These are phyloP conservation scores for Rhizomucor pusillus DNA, from an alignment of 371 early-diverging fungal species.

Conservation along the genomic window DNA sequence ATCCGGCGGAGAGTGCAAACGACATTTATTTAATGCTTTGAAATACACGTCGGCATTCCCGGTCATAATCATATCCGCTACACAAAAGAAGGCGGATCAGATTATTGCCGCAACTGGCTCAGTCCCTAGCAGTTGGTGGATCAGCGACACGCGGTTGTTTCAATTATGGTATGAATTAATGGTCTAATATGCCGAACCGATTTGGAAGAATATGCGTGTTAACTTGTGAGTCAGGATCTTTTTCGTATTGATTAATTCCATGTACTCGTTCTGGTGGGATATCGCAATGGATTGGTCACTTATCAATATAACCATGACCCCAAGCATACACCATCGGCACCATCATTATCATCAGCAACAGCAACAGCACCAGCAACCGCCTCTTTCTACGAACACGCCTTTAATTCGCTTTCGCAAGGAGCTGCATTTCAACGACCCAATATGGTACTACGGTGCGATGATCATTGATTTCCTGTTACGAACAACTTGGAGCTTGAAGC, in stretches of 20 bases:
- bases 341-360: constrained; percentile 10
- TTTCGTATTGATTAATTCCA: constrained; percentile 79
- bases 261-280: constrained; percentile 96
- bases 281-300: constrained; percentile 89
- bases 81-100: constrained; percentile 54
- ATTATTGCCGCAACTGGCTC: constrained; percentile 31
- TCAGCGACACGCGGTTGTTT: constrained; percentile 38
- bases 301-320: constrained; percentile 28
- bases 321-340: constrained; percentile 5
- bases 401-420: constrained; percentile 55
- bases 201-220: neutral
- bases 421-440: constrained; percentile 59
- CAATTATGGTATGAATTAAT: constrained; percentile 45
- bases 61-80: constrained; percentile 73
- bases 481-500: constrained; percentile 83
- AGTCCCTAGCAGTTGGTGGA: constrained; percentile 38
- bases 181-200: no score
- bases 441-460: constrained; percentile 74
- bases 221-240: constrained; percentile 55
- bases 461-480: constrained; percentile 76
- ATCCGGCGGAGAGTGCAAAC: constrained; percentile 37
- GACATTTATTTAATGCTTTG: constrained; percentile 83
- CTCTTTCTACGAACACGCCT: constrained; percentile 14
- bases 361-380: constrained; percentile 6
- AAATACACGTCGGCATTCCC: constrained; percentile 86